Percentiles rank a stretch among this genome's conserved stretches.
phyloP scores from a whole-genome alignment of 1,284 basidiomycete genomes.

The Marasmius fiardii region DNA sequence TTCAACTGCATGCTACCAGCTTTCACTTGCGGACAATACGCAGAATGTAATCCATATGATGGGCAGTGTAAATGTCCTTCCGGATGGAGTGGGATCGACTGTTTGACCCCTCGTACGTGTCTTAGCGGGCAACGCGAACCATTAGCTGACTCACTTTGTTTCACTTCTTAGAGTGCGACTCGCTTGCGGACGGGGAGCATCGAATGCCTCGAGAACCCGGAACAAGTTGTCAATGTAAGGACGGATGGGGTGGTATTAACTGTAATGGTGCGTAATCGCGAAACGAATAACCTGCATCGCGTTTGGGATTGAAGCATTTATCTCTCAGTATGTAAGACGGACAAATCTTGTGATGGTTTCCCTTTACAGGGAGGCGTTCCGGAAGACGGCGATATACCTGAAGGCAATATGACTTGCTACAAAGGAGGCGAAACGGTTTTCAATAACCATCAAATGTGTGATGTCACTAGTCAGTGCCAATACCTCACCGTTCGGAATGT shows the following conservation, averaged over 20 bases:
- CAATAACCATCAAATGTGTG: slow-evolving; percentile 95
- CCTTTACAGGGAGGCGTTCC: slow-evolving; percentile 54
- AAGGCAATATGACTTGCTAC: slow-evolving; percentile 89
- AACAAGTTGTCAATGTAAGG: slow-evolving; percentile 82
- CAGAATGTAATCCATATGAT: slow-evolving; percentile 82
- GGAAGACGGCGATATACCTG: slow-evolving; percentile 40
- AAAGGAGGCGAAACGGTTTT: slow-evolving; percentile 88
- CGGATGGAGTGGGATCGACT: slow-evolving; percentile 91
- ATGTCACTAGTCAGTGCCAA: slow-evolving; percentile 83
- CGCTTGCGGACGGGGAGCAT: slow-evolving; percentile 84
- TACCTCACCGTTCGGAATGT: not conserved
- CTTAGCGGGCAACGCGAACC: not conserved
- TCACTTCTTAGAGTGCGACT: slow-evolving; percentile 72
- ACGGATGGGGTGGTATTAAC: slow-evolving; percentile 94
- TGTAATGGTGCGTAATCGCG: slow-evolving; percentile 75
- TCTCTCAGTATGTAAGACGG: slow-evolving; percentile 75
- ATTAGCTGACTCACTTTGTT: not conserved
- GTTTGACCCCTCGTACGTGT: slow-evolving; percentile 74
- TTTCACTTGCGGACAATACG: slow-evolving; percentile 84
- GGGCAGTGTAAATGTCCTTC: slow-evolving; percentile 89
- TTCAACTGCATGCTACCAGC: slow-evolving; percentile 86
- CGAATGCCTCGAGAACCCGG: slow-evolving; percentile 78
- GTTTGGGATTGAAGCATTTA: not conserved
- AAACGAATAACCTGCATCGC: not conserved
- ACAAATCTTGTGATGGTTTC: slow-evolving; percentile 77